Conservation (phyloP, 768 basidiomycete genomes). For the Pleurotus pulmonarius region DNA sequence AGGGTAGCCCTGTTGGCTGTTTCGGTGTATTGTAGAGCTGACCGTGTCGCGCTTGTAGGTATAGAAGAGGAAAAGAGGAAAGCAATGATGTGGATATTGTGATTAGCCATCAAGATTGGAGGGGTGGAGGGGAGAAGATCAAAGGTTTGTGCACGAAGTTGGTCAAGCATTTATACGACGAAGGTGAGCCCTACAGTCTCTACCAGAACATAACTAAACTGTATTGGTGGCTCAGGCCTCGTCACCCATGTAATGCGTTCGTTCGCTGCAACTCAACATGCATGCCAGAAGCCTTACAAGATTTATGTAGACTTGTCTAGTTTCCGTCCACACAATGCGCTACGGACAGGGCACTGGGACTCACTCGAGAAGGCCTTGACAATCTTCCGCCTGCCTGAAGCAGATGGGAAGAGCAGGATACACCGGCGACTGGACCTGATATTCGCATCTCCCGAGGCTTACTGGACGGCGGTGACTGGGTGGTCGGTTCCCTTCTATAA, state of each 20-base stretch:
- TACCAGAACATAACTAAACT: background rate
- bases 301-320: conserved; percentile 48
- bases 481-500: conserved; percentile 46
- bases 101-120: conserved; percentile 63
- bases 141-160: conserved; percentile 61
- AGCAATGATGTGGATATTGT: conserved; percentile 91
- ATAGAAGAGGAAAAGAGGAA: conserved; percentile 76
- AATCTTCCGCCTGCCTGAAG: conserved; percentile 62
- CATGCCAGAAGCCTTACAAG: background rate
- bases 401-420: conserved; percentile 25
- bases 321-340: conserved; percentile 52
- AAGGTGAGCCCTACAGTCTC: conserved; percentile 36
- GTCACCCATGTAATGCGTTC: conserved; percentile 83
- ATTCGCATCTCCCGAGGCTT: conserved; percentile 69
- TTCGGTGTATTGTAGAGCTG: background rate
- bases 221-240: conserved; percentile 39
- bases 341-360: conserved; percentile 65
- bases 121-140: conserved; percentile 40
- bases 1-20: conserved; percentile 48
- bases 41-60: conserved; percentile 36
- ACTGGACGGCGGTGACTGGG: conserved; percentile 87
- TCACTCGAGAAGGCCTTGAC: conserved; percentile 83
- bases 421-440: conserved; percentile 83
- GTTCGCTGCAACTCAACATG: background rate
- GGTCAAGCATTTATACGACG: conserved; percentile 50